Evolutionary conservation across 345 rosid genomes (phyloP).

Genomic region (Erucastrum elatum): DNA sequence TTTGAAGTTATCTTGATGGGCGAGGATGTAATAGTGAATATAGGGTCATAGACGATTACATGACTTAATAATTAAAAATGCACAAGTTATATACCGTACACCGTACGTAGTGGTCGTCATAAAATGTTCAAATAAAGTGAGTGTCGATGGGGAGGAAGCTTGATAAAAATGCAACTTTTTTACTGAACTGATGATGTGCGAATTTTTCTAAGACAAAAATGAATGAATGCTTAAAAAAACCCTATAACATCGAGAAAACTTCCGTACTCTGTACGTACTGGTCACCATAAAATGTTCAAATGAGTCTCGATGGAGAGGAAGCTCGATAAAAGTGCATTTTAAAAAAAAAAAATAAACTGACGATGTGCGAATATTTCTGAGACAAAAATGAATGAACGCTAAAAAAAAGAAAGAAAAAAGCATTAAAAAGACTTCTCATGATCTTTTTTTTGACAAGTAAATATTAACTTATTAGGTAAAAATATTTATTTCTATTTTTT

Average conservation of each 20-base stretch:
- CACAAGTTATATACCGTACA: neutral
- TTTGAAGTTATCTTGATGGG: conserved; percentile 2
- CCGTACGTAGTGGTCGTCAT: neutral
- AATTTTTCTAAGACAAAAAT: neutral
- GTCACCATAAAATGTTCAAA: too few species aligned
- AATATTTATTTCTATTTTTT: too few species aligned
- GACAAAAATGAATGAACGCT: neutral
- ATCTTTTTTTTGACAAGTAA: neutral
- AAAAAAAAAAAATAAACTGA: too few species aligned
- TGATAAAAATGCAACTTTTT: neutral
- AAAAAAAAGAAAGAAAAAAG: neutral
- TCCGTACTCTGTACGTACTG: too few species aligned
- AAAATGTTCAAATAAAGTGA: neutral
- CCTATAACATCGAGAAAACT: too few species aligned
- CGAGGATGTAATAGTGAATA: neutral
- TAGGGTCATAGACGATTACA: neutral
- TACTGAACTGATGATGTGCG: neutral
- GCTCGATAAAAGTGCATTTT: neutral
- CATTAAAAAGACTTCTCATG: neutral
- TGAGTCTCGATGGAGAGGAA: neutral
- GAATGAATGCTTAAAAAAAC: neutral
- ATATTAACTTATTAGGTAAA: neutral
- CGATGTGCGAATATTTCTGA: neutral
- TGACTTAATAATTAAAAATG: neutral
- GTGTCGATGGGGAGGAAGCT: neutral